Percentiles rank a stretch among this genome's conserved stretches.
Evolutionary conservation across 2,329 filamentous ascomycete species (phyloP).

Genomic region (Penicillium hesseltinei): DNA sequence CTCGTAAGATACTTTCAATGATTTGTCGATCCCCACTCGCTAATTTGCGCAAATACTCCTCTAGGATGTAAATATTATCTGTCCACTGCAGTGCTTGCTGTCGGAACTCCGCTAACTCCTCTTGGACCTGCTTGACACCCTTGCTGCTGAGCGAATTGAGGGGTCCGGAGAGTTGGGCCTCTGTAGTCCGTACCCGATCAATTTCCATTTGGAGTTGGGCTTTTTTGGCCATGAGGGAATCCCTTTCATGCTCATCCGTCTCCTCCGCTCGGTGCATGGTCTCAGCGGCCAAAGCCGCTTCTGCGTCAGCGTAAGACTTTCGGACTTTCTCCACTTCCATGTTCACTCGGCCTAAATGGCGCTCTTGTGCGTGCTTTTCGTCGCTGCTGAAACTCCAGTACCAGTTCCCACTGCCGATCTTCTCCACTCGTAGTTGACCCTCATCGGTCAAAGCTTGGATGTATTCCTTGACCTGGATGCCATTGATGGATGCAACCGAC

Average conservation of each 20-base stretch:
- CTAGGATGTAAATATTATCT: conserved; percentile 46
- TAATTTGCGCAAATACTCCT: conserved; percentile 40
- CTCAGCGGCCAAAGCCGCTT: conserved; percentile 40
- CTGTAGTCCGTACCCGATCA: conserved; percentile 34
- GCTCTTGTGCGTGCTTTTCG: conserved; percentile 50
- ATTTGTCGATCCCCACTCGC: conserved; percentile 45
- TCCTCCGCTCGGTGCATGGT: conserved; percentile 33
- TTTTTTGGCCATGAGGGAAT: conserved; percentile 22
- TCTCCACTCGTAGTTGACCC: conserved; percentile 62
- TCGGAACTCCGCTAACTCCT: conserved; percentile 35
- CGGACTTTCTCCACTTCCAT: conserved; percentile 32
- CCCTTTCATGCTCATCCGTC: conserved; percentile 19
- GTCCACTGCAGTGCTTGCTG: conserved; percentile 40
- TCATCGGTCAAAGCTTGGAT: conserved; percentile 63
- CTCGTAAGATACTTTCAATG: conserved; percentile 44
- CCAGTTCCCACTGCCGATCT: conserved; percentile 70
- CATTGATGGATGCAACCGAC: conserved; percentile 60
- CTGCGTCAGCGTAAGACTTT: conserved; percentile 31
- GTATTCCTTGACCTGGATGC: conserved; percentile 67
- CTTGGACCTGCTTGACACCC: conserved; percentile 32
- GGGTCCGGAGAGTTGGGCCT: conserved; percentile 28
- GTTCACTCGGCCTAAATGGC: conserved; percentile 25
- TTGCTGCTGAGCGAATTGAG: conserved; percentile 32
- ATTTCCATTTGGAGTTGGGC: conserved; percentile 30
- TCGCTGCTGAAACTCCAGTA: conserved; percentile 67